phyloP scores from a whole-genome alignment of 768 basidiomycete species.

The Leccinum barrowsii region DNA sequence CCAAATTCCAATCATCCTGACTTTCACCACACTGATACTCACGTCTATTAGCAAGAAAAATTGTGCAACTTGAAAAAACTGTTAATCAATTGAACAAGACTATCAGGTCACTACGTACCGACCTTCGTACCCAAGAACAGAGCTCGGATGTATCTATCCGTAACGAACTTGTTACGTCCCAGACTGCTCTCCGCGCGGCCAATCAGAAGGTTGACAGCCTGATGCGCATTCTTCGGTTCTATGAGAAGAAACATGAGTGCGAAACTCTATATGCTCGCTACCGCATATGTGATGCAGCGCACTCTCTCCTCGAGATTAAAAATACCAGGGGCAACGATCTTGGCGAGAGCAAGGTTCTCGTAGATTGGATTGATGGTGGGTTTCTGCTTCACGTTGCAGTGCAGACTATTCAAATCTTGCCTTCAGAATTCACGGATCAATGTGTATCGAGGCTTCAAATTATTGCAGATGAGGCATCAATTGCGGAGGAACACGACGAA shows the following conservation, averaged over 20 bases:
- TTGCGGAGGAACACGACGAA: background rate
- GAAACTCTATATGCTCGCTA: background rate
- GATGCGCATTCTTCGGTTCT: background rate
- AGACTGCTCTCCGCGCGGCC: background rate
- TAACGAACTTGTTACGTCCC: background rate
- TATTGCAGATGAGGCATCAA: background rate
- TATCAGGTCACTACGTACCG: background rate
- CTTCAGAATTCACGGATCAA: background rate
- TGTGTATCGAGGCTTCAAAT: background rate
- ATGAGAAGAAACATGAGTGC: background rate
- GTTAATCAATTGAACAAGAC: background rate
- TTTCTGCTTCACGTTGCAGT: background rate
- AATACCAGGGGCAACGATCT: background rate
- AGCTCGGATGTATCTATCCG: background rate
- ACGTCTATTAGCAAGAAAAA: background rate
- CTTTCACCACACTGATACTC: background rate
- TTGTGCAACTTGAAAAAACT: background rate
- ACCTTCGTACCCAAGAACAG: background rate
- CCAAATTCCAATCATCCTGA: background rate
- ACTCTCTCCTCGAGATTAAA: background rate
- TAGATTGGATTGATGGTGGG: background rate
- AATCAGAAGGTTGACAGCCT: background rate
- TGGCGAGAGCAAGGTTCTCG: background rate
- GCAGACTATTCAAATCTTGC: background rate
- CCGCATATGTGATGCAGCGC: background rate